phyloP scores from a whole-genome alignment of 495 filamentous ascomycete species.

The Letharia lupina region DNA sequence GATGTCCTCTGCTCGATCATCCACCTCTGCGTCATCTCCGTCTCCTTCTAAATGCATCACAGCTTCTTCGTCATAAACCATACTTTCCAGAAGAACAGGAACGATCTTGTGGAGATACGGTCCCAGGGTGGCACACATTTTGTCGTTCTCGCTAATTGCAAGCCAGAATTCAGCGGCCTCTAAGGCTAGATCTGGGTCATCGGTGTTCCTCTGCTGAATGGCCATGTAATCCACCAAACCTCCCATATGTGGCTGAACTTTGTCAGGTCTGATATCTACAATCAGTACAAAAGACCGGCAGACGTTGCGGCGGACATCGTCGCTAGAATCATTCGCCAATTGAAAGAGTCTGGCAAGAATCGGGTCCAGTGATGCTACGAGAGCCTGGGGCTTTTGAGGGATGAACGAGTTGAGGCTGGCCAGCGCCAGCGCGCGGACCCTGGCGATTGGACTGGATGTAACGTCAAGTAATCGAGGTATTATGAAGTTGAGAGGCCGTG shows the following conservation, averaged over 20 bases:
- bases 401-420: slow-evolving; percentile 87
- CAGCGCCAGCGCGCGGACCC: slow-evolving; percentile 70
- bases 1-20: slow-evolving; percentile 85
- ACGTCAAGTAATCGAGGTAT: slow-evolving; percentile 88
- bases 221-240: slow-evolving; percentile 92
- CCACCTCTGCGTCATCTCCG: slow-evolving; percentile 82
- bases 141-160: slow-evolving; percentile 77
- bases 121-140: slow-evolving; percentile 60
- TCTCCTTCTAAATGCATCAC: slow-evolving; percentile 73
- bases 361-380: slow-evolving; percentile 66
- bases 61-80: slow-evolving; percentile 95
- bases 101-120: slow-evolving; percentile 80
- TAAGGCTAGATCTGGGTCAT: slow-evolving; percentile 83
- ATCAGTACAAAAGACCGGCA: slow-evolving; percentile 90
- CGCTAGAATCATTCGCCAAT: slow-evolving; percentile 62
- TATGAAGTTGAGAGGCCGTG: slow-evolving; percentile 78
- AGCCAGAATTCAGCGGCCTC: slow-evolving; percentile 99
- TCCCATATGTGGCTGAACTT: slow-evolving; percentile 78
- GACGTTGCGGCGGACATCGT: slow-evolving; percentile 80
- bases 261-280: slow-evolving; percentile 82
- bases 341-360: slow-evolving; percentile 76
- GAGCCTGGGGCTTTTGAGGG: slow-evolving; percentile 64
- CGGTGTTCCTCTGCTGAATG: slow-evolving; percentile 69
- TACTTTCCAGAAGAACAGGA: slow-evolving; percentile 82
- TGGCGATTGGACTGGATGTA: slow-evolving; percentile 60